Evolutionary conservation across 176 grass and related monocot genomes (phyloP).

Genomic region (Hsuehochloa calcarea): DNA sequence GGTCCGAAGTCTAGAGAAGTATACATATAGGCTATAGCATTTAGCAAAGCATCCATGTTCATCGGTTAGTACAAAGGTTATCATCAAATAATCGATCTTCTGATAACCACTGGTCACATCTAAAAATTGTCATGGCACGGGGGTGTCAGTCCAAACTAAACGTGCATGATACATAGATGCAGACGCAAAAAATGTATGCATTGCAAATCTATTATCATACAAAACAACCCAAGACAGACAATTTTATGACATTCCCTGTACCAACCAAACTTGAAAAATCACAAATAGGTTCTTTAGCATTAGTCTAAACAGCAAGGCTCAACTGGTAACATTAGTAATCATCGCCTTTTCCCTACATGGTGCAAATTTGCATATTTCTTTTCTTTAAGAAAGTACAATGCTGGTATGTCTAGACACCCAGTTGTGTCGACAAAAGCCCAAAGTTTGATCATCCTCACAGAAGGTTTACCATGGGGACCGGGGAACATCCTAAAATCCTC

Average conservation of each 20-base stretch:
- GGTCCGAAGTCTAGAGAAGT: background rate
- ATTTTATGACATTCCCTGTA: background rate
- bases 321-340: background rate
- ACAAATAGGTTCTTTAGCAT: background rate
- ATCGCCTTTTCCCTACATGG: background rate
- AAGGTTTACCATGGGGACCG: background rate
- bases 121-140: background rate
- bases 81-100: background rate
- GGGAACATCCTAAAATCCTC: background rate
- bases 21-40: background rate
- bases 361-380: background rate
- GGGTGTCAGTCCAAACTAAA: background rate
- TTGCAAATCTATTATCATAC: background rate
- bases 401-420: background rate
- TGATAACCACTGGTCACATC: background rate
- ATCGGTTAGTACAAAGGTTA: background rate
- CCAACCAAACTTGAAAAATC: background rate
- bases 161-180: background rate
- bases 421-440: background rate
- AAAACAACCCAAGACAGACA: background rate
- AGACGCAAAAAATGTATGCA: background rate
- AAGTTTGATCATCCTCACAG: background rate
- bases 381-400: background rate
- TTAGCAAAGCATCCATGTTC: background rate
- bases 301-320: background rate